Evolutionary conservation across 176 grass and related monocot species (phyloP).

Genomic region (Aegilops speltoides): DNA sequence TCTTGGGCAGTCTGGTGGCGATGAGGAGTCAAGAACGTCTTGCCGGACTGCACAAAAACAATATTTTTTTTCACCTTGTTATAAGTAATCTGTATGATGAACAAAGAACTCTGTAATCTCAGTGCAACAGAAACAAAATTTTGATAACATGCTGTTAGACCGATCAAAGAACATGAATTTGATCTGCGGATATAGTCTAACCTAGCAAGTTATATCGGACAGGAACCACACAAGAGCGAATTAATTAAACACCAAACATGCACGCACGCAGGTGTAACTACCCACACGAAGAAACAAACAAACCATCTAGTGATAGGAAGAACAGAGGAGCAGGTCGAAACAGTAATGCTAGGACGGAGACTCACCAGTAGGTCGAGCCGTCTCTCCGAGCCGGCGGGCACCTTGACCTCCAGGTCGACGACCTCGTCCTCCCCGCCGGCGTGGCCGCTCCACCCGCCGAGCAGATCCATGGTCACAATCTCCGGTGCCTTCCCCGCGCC

Average conservation of each 20-base stretch:
- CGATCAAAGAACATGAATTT: neutral
- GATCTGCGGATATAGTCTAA: neutral
- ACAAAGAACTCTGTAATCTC: neutral
- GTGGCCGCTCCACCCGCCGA: slow-evolving; percentile 34
- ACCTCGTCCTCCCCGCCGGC: slow-evolving; percentile 18
- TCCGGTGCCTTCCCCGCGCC: neutral
- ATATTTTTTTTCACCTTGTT: neutral
- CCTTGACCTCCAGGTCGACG: slow-evolving; percentile 54
- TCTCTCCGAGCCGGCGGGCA: slow-evolving; percentile 47
- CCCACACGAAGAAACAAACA: neutral
- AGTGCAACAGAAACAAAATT: neutral
- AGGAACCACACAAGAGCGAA: neutral
- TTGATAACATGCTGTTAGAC: neutral
- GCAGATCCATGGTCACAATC: slow-evolving; percentile 64
- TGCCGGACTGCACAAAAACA: slow-evolving; percentile 37
- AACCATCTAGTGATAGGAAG: neutral
- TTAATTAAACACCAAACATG: neutral
- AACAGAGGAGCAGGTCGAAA: neutral
- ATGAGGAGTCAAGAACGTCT: slow-evolving; percentile 47
- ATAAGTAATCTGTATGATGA: neutral
- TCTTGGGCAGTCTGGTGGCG: slow-evolving; percentile 2
- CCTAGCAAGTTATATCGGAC: neutral
- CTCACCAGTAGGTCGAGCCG: slow-evolving; percentile 52
- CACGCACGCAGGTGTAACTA: neutral
- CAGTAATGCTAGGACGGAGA: neutral